Base-by-base conservation (phyloP, 106 monocot genomes). In the Hemerocallis citrina region DNA sequence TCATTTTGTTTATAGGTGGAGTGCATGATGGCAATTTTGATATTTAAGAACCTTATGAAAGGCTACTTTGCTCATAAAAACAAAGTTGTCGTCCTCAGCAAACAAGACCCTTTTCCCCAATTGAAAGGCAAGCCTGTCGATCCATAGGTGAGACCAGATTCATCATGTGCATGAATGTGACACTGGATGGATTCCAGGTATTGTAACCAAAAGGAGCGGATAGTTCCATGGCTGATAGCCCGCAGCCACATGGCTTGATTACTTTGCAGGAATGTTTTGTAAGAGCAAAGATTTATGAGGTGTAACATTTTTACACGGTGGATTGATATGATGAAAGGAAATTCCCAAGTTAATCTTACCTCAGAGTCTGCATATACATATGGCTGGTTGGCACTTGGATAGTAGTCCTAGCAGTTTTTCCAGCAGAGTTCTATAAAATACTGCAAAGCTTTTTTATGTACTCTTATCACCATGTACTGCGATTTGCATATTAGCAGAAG, bases 1-100 rank as follows among this genome's bases (percentile, higher is more conserved):
- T 14, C 6, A 29, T 7, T n/a, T n/a, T 45, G 33, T 57, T 65
- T 1, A 35, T 50, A 78, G 95, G 95, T 78, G 63, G 90, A 84
- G 61, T 95, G 95, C 38, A 84, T 87, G 40, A 77, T 90, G 82
- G 70, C 90, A 8, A 81, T 86, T 39, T 69, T 95, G 7, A 95
- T 86, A 31, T 81, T 90, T 71, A 95, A 95, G 81, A 95, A 95
- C 75, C 90, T 86, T 9, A 79, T 84, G 56, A 95, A 95, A 64
- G 90, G 88, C 21, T 92, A 92, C 51, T 81, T 88, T 70, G 81
- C 87, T 43, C 88, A 88, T 78, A 88, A 92, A 57, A 88, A 78
- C 76, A 84, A 92, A 63, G 92, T 92, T 15, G 84, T 84, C 12
- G 88, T 92, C 45, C 81, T 88, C 25, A 88, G 88, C 59, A 92